Evolutionary conservation across 805 yeast genomes (phyloP).

Genomic region (Hanseniaspora jakobsenii): DNA sequence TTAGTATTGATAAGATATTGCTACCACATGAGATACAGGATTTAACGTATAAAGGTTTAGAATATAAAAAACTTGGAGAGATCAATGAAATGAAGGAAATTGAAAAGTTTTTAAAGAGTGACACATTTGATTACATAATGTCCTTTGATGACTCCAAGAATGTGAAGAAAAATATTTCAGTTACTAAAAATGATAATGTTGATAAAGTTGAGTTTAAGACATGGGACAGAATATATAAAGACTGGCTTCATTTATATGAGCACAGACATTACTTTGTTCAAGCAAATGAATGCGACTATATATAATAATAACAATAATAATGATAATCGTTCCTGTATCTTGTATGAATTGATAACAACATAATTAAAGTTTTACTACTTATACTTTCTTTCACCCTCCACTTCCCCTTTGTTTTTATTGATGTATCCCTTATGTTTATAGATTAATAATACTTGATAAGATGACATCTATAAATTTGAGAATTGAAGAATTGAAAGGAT

Average conservation of each 20-base stretch:
- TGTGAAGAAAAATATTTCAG: background rate
- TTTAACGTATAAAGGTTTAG: conserved; percentile 22
- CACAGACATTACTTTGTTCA: conserved; percentile 31
- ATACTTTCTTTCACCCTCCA: too few species aligned
- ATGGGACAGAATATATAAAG: conserved; percentile 8
- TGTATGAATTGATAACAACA: too few species aligned
- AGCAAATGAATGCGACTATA: conserved; percentile 26
- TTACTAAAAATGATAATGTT: background rate
- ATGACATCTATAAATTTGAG: too few species aligned
- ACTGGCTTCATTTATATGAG: conserved; percentile 28
- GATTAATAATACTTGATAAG: too few species aligned
- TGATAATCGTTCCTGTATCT: too few species aligned
- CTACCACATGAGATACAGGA: conserved; percentile 26
- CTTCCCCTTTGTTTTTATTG: too few species aligned
- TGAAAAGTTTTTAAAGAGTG: background rate
- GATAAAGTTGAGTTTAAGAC: background rate
- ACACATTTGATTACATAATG: background rate
- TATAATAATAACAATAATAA: background rate
- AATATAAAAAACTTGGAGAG: background rate
- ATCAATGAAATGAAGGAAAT: too few species aligned
- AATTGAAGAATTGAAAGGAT: too few species aligned
- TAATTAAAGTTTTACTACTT: too few species aligned
- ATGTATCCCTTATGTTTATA: too few species aligned
- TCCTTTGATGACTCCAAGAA: background rate
- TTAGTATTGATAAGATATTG: conserved; percentile 32